These are phyloP conservation scores for Auriscalpium orientale DNA, from an alignment of 768 basidiomycete genomes.

Conservation along the genomic window DNA sequence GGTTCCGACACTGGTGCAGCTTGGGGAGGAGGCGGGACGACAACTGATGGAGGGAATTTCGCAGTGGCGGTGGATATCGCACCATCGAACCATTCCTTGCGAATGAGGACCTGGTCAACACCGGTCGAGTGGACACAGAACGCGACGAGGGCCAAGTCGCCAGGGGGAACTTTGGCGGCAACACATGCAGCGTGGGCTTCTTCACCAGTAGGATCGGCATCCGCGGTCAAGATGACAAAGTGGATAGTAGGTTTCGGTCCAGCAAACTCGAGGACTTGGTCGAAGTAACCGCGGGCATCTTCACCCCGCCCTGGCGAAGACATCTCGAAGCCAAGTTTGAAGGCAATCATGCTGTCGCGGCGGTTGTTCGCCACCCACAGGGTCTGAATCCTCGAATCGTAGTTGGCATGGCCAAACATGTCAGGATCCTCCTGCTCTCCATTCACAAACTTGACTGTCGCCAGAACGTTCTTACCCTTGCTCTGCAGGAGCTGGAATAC, in stretches of 20 bases:
- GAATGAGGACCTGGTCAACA: slow-evolving; percentile 81
- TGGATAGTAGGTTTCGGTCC: slow-evolving; percentile 84
- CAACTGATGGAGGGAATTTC: slow-evolving; percentile 51
- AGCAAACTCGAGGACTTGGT: slow-evolving; percentile 76
- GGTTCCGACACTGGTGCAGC: slow-evolving; percentile 20
- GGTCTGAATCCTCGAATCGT: slow-evolving; percentile 79
- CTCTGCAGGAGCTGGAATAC: slow-evolving; percentile 77
- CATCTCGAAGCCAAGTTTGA: slow-evolving; percentile 63
- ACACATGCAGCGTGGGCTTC: slow-evolving; percentile 80
- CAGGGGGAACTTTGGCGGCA: slow-evolving; percentile 69
- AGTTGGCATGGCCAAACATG: slow-evolving; percentile 85
- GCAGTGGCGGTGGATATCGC: slow-evolving; percentile 47
- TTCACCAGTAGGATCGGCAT: slow-evolving; percentile 74
- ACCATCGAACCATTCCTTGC: slow-evolving; percentile 78
- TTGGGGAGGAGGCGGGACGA: slow-evolving; percentile 17
- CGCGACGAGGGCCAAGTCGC: slow-evolving; percentile 74
- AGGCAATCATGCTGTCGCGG: slow-evolving; percentile 75
- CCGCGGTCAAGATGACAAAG: slow-evolving; percentile 80
- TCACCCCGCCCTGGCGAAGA: slow-evolving; percentile 51
- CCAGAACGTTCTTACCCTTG: slow-evolving; percentile 63
- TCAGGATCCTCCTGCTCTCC: slow-evolving; percentile 64
- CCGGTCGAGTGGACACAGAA: slow-evolving; percentile 89
- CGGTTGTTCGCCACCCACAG: slow-evolving; percentile 85
- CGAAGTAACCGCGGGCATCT: slow-evolving; percentile 59
- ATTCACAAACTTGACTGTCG: slow-evolving; percentile 74